Evolutionary conservation across 352 stramenopile genomes (phyloP).

Genomic region (Phytophthora cactorum): DNA sequence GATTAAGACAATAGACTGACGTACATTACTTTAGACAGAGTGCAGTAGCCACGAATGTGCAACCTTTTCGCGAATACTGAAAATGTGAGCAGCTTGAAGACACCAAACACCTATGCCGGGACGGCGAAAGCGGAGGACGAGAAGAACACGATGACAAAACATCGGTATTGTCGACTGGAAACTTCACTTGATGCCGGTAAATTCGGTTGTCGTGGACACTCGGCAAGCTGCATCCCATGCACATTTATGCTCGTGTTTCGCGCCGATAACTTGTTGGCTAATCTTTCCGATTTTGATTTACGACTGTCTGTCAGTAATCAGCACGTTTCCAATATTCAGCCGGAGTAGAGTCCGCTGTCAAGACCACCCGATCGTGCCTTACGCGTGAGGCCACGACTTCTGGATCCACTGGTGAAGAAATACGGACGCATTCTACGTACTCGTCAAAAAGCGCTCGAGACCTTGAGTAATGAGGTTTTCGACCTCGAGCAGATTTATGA

Average conservation of each 20-base stretch:
- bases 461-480: conserved; percentile 4
- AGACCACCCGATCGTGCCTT: conserved; percentile 7
- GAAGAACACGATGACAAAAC: too few relatives aligned
- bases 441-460: neutral
- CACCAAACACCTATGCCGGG: too few relatives aligned
- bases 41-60: too few relatives aligned
- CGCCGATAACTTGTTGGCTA: neutral
- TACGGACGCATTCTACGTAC: neutral
- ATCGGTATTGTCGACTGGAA: too few relatives aligned
- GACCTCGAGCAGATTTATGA: conserved; percentile 2
- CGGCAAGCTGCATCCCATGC: too few relatives aligned
- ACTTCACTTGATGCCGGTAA: too few relatives aligned
- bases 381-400: neutral
- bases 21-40: too few relatives aligned
- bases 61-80: too few relatives aligned
- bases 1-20: conserved; percentile 12
- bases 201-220: too few relatives aligned
- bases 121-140: too few relatives aligned
- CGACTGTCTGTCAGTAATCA: neutral
- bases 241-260: too few relatives aligned
- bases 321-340: conserved; percentile 1
- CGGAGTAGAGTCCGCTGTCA: conserved; percentile 3
- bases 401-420: neutral
- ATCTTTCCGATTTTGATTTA: conserved; percentile 5
- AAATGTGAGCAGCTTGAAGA: too few relatives aligned